A percentile compares a stretch with the other conserved stretches of the same genome.
Evolutionary conservation across 345 rosid species (phyloP).

Genomic region (Ceriops tagal): DNA sequence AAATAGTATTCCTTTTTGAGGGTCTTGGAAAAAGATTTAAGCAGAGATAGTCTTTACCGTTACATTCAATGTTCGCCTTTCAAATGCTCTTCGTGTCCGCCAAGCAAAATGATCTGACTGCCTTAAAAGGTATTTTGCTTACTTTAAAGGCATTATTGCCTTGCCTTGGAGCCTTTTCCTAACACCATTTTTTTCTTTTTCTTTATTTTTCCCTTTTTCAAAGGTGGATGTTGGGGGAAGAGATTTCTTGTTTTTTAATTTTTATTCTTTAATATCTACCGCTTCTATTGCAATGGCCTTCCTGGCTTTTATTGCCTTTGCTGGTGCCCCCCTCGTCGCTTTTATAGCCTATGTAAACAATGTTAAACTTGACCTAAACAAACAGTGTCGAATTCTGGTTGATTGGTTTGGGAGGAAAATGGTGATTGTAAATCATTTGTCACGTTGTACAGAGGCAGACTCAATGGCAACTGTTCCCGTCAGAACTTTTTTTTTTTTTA

Average conservation of each 20-base stretch:
- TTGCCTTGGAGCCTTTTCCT: too few species aligned
- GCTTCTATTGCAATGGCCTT: slow-evolving; percentile 81
- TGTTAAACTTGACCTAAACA: slow-evolving; percentile 26
- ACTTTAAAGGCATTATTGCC: too few species aligned
- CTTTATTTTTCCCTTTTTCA: too few species aligned
- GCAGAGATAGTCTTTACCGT: too few species aligned
- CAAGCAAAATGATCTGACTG: too few species aligned
- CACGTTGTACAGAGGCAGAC: slow-evolving; percentile 23
- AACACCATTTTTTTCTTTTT: too few species aligned
- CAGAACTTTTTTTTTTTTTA: neutral
- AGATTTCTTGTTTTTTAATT: too few species aligned
- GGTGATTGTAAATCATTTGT: neutral
- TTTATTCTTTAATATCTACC: slow-evolving; percentile 23
- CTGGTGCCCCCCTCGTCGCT: slow-evolving; percentile 69
- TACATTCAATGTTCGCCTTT: too few species aligned
- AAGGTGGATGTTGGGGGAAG: too few species aligned
- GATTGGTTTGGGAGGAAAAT: neutral
- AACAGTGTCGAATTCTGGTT: neutral
- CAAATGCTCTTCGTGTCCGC: too few species aligned
- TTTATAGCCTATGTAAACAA: slow-evolving; percentile 50
- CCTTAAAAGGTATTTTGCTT: too few species aligned
- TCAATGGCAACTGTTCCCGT: neutral
- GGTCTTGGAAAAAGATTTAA: too few species aligned
- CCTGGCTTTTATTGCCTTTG: slow-evolving; percentile 71
- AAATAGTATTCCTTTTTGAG: neutral